Evolutionary conservation across 164 flowering plant genomes (phyloP), one percentile per base, ranked within the genome.

Genomic region (Sextonia rubra): DNA sequence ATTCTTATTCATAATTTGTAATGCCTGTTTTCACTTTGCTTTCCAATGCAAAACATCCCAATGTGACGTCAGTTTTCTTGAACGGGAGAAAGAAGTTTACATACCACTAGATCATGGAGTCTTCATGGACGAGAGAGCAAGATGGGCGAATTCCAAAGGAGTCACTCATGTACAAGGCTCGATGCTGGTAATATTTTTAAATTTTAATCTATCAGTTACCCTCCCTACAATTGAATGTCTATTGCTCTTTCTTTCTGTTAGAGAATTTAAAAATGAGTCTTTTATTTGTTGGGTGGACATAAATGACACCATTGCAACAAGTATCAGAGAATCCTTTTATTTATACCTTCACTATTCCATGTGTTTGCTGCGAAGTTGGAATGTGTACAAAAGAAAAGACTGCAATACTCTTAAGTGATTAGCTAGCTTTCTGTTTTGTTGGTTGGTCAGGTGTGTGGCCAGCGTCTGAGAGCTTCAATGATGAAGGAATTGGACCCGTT

Each of bases 61-160:
- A 77, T 12, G 94, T 92, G 12, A 69, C 87, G 24, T 90, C 97
- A 17, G 87, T 92, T 23, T 83, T 92, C 79, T 23, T 63, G 61
- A 83, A 83, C 85, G 74, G 73, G 30, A 82, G 76, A 52, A 82
- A 77, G 18, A 75, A 82, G 49, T 48, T n/a, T 90, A 52, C 94
- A 89, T 70, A 92, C 97, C 17, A 90, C 97, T 2, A 73, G 83
- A n/a, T 85, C 93, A 26, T 92, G 94, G 94, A 76, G 77, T 2
- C 89, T 90, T 73, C 71, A 89, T 44, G 85, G 85, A 72, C 64
- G 86, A 1, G 92, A 87, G 71, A n/a, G n/a, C 74, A 58, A 12
- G 58, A 81, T 73, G 88, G 86, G 2, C 22, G 5, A 15, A 64
- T 83, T 63, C 78, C 73, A 3, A 0, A 75, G 1, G 1, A n/a